Conservation (phyloP, 768 basidiomycete species). For the Epithele typhae region DNA sequence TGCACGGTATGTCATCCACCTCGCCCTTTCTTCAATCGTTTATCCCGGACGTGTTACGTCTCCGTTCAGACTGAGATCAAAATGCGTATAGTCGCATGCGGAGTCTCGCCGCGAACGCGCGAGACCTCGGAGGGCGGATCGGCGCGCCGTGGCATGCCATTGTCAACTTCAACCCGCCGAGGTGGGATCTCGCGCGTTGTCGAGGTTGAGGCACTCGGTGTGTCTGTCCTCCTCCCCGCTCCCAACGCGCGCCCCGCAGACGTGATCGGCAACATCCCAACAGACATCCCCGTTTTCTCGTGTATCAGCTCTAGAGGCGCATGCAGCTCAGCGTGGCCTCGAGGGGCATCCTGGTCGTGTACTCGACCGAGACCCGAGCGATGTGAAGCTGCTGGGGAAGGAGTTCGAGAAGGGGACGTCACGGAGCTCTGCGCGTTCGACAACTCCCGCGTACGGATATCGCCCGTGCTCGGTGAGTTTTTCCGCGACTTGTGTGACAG, state of each 20-base stretch:
- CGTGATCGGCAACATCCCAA: no score
- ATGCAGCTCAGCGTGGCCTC: no score
- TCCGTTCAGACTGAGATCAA: conserved; percentile 90
- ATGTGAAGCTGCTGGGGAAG: no score
- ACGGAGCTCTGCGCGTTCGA: no score
- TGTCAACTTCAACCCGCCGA: conserved; percentile 97
- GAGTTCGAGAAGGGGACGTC: no score
- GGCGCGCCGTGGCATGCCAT: conserved; percentile 90
- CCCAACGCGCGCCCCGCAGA: conserved; percentile 84
- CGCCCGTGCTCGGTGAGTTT: no score
- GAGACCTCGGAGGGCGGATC: conserved; percentile 97
- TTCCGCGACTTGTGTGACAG: no score
- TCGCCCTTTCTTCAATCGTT: conserved; percentile 17
- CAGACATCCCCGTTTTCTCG: no score
- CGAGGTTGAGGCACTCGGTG: conserved; percentile 97
- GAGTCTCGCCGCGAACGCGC: conserved; percentile 91
- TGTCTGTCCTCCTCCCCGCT: conserved; percentile 86
- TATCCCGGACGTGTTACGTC: conserved; percentile 95
- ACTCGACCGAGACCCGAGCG: no score
- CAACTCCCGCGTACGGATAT: no score
- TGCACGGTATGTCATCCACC: conserved; percentile 70
- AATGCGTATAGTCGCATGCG: conserved; percentile 92
- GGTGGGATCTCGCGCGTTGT: conserved; percentile 89
- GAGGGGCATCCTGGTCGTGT: no score
- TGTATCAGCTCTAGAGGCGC: no score